Evolutionary conservation across 768 basidiomycete genomes (phyloP).

Genomic region (Leccinum subgranulosum): DNA sequence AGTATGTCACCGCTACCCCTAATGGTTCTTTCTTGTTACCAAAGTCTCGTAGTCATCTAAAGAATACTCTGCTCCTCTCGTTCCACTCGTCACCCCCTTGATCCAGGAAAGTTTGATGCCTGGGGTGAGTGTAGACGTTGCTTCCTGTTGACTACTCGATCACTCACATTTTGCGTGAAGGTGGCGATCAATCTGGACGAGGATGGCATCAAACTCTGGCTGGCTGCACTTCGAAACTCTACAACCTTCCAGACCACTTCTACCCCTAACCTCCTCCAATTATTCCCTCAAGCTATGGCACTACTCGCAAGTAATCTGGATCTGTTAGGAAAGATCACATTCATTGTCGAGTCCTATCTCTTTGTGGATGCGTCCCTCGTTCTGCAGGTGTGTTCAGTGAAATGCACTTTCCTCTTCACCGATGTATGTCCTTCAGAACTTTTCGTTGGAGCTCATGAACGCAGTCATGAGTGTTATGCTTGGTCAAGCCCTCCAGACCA

Average conservation of each 20-base stretch:
- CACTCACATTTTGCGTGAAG: conserved; percentile 36
- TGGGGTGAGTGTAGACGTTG: conserved; percentile 36
- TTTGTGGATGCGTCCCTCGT: conserved; percentile 63
- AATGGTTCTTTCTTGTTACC: background rate
- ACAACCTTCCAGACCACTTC: conserved; percentile 45
- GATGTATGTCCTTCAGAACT: conserved; percentile 37
- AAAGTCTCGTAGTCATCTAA: conserved; percentile 54
- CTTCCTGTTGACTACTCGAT: background rate
- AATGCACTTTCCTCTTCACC: background rate
- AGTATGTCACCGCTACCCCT: conserved; percentile 36
- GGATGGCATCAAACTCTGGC: conserved; percentile 78
- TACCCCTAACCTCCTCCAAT: conserved; percentile 53
- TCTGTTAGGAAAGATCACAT: conserved; percentile 62
- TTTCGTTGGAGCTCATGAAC: conserved; percentile 53
- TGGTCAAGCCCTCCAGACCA: conserved; percentile 46
- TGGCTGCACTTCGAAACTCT: conserved; percentile 64
- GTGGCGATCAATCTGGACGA: conserved; percentile 68
- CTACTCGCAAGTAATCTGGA: conserved; percentile 70
- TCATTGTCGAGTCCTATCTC: conserved; percentile 74
- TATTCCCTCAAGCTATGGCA: conserved; percentile 62
- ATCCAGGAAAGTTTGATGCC: conserved; percentile 63
- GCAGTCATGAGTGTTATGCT: conserved; percentile 52
- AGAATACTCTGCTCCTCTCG: conserved; percentile 55
- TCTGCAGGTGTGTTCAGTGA: conserved; percentile 51
- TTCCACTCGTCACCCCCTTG: conserved; percentile 56